Evolutionary conservation across 2,329 filamentous ascomycete species (phyloP), one percentile per base, ranked within the genome.

Genomic region (Phialophora expanda): DNA sequence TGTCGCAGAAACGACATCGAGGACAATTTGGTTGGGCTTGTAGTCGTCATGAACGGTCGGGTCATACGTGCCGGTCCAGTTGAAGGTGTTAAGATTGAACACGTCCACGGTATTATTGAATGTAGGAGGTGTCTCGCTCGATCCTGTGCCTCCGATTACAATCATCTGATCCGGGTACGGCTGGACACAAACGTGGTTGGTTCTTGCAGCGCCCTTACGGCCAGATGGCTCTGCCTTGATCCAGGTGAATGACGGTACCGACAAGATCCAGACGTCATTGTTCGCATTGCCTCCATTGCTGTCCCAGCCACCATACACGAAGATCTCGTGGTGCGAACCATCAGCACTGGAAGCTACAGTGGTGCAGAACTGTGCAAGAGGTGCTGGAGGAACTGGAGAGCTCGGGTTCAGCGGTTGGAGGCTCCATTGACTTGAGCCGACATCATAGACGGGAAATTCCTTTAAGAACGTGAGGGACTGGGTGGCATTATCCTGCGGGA

Each of bases 111-210:
- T 54, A 28, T 50, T 56, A 44, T 58, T 60, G 34, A 26, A 32
- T 17, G 56, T 28, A 1, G 30, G 28, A 22, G 56, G 59, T 22
- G 3, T 14, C 20, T 28, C 62, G 22, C 30, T 32, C 12, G 8
- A 38, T 12, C n/a, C 38, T n/a, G 65, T 63, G 1, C 77, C 78
- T 4, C 77, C 78, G 22, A 79, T 62, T 17, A 76, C 74, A 34
- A 79, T 70, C 77, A 80, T 78, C 66, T 79, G 73, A 26, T 84
- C 79, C 0, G 88, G 87, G 73, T 85, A 77, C 1, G 74, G 68
- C 65, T 74, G 75, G 14, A 76, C 64, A 63, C 77, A 79, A 32
- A 73, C 70, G 68, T 78, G 74, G 6, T 70, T 69, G 28, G 69
- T 69, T 48, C 75, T 70, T 20, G 32, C 22, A 34, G 34, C 41